Evolutionary conservation across 495 filamentous ascomycete genomes (phyloP).

Genomic region (Lepidopterella palustris): DNA sequence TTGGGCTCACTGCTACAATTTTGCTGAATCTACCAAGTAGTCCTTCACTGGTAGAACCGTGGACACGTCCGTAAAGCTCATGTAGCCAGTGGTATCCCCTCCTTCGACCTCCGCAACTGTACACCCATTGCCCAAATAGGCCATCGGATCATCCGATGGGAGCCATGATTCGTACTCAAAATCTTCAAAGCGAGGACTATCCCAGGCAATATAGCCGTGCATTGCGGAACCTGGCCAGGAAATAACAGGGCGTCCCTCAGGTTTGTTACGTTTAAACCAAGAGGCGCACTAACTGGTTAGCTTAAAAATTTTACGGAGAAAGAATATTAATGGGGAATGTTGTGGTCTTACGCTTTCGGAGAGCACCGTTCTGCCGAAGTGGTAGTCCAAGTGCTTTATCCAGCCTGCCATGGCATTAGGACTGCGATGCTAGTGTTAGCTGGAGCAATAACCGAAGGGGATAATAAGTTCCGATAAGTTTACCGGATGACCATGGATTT

Average conservation of each 20-base stretch:
- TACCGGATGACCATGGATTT: not conserved
- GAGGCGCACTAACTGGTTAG: not conserved
- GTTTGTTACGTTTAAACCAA: not conserved
- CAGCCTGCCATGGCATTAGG: not conserved
- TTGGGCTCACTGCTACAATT: no score
- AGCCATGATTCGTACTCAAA: not conserved
- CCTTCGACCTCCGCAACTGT: not conserved
- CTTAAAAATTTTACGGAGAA: no score
- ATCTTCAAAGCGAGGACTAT: not conserved
- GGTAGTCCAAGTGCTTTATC: not conserved
- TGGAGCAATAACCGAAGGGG: not conserved
- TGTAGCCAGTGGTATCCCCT: not conserved
- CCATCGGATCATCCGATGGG: not conserved
- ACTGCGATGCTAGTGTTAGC: not conserved
- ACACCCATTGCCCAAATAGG: not conserved
- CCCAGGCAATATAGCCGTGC: not conserved
- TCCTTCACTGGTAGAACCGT: not conserved
- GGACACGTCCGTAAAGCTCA: not conserved
- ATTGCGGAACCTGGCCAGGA: not conserved
- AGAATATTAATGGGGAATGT: no score
- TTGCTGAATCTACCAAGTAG: no score
- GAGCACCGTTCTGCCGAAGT: not conserved
- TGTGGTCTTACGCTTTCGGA: not conserved
- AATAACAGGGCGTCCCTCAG: not conserved
- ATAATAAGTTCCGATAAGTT: not conserved